Evolutionary conservation across 805 yeast genomes (phyloP).

Genomic region (Teunomyces pallodes): DNA sequence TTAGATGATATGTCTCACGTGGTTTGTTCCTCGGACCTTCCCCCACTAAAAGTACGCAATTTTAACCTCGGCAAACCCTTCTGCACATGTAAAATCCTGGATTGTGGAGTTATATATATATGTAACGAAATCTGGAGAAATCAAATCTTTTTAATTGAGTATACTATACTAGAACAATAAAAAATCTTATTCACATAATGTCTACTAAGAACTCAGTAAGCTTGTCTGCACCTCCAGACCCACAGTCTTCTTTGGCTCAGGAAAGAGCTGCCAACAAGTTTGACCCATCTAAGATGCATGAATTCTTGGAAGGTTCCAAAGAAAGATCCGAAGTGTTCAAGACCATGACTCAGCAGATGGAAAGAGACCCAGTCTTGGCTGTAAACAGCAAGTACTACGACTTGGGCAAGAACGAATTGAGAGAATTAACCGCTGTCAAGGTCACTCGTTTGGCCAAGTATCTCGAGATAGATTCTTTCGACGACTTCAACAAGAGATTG

Average conservation of each 20-base stretch:
- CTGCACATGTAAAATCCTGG: conserved; percentile 8
- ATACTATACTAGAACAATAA: background rate
- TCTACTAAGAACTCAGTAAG: conserved; percentile 9
- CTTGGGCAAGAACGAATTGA: conserved; percentile 50
- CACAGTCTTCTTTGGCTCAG: conserved; percentile 29
- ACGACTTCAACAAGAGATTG: conserved; percentile 56
- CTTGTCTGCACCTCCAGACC: conserved; percentile 24
- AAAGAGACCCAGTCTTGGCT: conserved; percentile 64
- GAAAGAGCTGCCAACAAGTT: conserved; percentile 48
- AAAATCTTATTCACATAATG: conserved; percentile 3
- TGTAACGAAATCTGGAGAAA: conserved; percentile 2
- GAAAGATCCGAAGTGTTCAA: conserved; percentile 48
- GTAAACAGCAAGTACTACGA: conserved; percentile 58
- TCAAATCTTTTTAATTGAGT: background rate
- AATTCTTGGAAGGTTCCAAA: conserved; percentile 55
- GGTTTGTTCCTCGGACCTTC: conserved; percentile 7
- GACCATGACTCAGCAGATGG: conserved; percentile 53
- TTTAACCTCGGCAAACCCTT: conserved; percentile 1
- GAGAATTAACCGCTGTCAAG: conserved; percentile 59
- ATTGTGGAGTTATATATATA: conserved; percentile 5
- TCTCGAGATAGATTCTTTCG: conserved; percentile 48
- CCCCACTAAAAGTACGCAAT: background rate
- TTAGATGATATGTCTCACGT: background rate
- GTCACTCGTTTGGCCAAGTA: conserved; percentile 61
- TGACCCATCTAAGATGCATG: conserved; percentile 39